Percentiles rank a stretch among this genome's conserved stretches.
These are phyloP conservation scores for Exophiala sp. DNA, from an alignment of 2,329 filamentous ascomycete species.

Conservation along the genomic window DNA sequence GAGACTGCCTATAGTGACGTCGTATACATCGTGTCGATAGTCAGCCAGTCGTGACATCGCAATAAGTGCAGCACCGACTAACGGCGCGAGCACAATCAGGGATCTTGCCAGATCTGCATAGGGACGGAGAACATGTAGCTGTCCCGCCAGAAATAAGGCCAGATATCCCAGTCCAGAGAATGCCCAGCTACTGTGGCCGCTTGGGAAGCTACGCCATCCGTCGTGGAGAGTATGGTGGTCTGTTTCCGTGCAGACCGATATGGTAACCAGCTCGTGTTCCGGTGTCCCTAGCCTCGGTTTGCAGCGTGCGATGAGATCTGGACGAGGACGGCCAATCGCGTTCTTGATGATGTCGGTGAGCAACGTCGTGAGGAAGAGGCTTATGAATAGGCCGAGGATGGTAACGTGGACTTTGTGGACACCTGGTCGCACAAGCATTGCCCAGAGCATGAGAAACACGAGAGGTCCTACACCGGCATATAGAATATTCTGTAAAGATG, in stretches of 20 bases:
- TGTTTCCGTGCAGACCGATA: constrained; percentile 48
- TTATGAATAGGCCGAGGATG: constrained; percentile 74
- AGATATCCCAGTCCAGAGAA: constrained; percentile 62
- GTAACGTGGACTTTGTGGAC: constrained; percentile 81
- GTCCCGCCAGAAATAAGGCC: constrained; percentile 47
- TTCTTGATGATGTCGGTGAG: constrained; percentile 92
- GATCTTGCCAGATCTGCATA: constrained; percentile 55
- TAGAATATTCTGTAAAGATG: constrained; percentile 68
- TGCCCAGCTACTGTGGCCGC: constrained; percentile 60
- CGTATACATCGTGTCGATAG: constrained; percentile 62
- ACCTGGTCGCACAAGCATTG: constrained; percentile 58
- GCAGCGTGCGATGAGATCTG: constrained; percentile 85
- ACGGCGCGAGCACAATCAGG: constrained; percentile 53
- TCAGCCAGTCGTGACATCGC: constrained; percentile 61
- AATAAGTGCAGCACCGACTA: constrained; percentile 57
- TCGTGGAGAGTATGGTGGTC: constrained; percentile 57
- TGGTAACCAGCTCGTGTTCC: constrained; percentile 50
- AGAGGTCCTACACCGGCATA: constrained; percentile 75
- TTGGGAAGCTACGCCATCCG: constrained; percentile 64
- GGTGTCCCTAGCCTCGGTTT: constrained; percentile 62
- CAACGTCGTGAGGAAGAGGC: constrained; percentile 72
- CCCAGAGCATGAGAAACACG: constrained; percentile 62
- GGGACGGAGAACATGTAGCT: constrained; percentile 58
- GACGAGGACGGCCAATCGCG: constrained; percentile 74
- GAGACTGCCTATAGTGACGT: constrained; percentile 55